Evolutionary conservation across 2,329 filamentous ascomycete species (phyloP).

Genomic region (Talaromyces sp.): DNA sequence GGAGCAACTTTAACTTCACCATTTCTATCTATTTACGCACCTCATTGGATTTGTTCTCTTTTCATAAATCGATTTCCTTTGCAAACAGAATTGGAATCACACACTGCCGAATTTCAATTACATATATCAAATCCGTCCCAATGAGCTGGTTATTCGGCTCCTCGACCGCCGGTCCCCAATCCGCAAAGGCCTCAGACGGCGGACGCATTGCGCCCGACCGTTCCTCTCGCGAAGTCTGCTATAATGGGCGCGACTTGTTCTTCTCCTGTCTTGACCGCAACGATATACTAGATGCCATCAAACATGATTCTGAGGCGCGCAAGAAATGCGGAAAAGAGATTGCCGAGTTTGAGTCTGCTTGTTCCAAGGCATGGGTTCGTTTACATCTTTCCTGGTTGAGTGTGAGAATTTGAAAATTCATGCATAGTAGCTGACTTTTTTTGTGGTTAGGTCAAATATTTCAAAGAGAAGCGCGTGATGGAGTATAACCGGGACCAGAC

Average conservation of each 20-base stretch:
- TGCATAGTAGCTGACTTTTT: background rate
- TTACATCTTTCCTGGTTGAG: background rate
- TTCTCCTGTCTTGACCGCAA: slow-evolving; percentile 82
- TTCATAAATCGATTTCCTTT: background rate
- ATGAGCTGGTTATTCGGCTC: slow-evolving; percentile 45
- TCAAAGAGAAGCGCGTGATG: slow-evolving; percentile 93
- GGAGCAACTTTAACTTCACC: slow-evolving; percentile 5
- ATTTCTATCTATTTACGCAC: background rate
- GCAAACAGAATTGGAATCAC: background rate
- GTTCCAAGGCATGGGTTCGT: slow-evolving; percentile 85
- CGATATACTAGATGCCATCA: slow-evolving; percentile 72
- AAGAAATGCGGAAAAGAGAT: slow-evolving; percentile 60
- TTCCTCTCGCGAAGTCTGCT: slow-evolving; percentile 76
- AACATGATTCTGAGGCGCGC: slow-evolving; percentile 53
- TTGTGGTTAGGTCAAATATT: slow-evolving; percentile 75
- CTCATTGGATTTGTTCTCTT: background rate
- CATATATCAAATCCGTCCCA: background rate
- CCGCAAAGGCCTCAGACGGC: slow-evolving; percentile 50
- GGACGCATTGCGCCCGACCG: slow-evolving; percentile 79
- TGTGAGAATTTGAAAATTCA: background rate
- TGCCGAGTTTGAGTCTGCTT: slow-evolving; percentile 74
- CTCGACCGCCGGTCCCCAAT: slow-evolving; percentile 43
- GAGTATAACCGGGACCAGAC: slow-evolving; percentile 82
- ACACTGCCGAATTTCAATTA: background rate
- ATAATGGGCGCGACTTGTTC: slow-evolving; percentile 83